Base-by-base conservation (phyloP, 495 filamentous ascomycete genomes). In the Lepidopterella palustris region DNA sequence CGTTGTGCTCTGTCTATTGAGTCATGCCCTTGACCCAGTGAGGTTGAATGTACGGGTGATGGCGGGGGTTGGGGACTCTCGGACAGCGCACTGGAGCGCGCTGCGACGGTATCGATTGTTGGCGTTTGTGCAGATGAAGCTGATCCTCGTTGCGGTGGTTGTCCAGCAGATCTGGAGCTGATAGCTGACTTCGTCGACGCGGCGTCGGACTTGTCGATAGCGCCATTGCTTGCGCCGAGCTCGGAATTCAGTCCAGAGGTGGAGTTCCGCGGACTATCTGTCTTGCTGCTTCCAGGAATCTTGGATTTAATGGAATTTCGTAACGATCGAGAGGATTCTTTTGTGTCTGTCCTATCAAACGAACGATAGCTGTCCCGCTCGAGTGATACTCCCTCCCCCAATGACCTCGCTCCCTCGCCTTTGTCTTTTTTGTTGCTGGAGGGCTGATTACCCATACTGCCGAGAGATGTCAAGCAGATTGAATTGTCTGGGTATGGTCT, bases 261-360 rank as follows among this genome's bases (percentile, higher is more conserved):
- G 13, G 92, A 96, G 62, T 73, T 82, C 53, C 89, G 80, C 32
- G 95, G 92, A 69, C 92, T 97, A 66, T 92, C 89, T 73, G 85
- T 68, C 79, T 87, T 80, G 78, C 80, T 55, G 73, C 82, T 70
- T 70, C 82, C 79, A 73, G 84, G 71, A 68, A 92, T 85, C 80
- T 93, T 90, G n/a, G 83, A 87, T 40, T 82, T 77, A 61, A 90
- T 81, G 0, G 84, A 83, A 35, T 80, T 85, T 50, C 84, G 80
- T 67, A 97, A 82, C 0, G 93, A 97, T 50, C 92, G 87, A 21
- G 88, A 79, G 9, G 93, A 97, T 64, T 96, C 95, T 73, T 91
- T 91, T 39, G 93, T 98, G 72, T 98, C 93, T 23, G 92, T 88
- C 70, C 88, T 89, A 71, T 86, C 87, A 73, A 98, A 91, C 23